Percentiles rank a stretch among this genome's conserved stretches.
Evolutionary conservation across 352 stramenopile species (phyloP).

Genomic region (Pythium phragmiticola): DNA sequence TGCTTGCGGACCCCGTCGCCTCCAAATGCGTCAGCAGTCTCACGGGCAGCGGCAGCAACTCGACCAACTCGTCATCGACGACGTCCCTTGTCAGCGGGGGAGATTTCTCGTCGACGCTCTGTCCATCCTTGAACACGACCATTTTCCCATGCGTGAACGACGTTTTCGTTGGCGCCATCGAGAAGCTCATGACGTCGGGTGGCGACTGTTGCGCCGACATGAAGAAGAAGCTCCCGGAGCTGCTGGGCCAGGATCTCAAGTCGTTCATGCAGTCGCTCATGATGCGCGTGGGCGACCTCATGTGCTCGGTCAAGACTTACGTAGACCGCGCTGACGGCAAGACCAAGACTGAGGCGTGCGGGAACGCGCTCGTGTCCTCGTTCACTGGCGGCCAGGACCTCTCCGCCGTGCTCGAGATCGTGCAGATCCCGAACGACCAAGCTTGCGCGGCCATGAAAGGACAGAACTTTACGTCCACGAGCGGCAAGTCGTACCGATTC

Average conservation of each 20-base stretch:
- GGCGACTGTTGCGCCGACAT: conserved; percentile 37
- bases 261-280: conserved; percentile 23
- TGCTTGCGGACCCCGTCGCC: conserved; percentile 27
- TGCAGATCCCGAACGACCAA: conserved; percentile 36
- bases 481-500: conserved; percentile 26
- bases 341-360: conserved; percentile 31
- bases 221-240: conserved; percentile 25
- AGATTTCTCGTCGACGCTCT: conserved; percentile 26
- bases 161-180: conserved; percentile 29
- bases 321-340: conserved; percentile 10
- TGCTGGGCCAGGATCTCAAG: conserved; percentile 30
- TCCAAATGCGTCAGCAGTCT: conserved; percentile 30
- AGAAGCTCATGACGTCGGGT: conserved; percentile 29
- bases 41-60: conserved; percentile 1
- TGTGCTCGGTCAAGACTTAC: conserved; percentile 33
- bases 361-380: conserved; percentile 17
- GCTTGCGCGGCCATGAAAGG: conserved; percentile 37
- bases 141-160: conserved; percentile 36
- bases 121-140: conserved; percentile 34
- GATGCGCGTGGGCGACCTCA: conserved; percentile 28
- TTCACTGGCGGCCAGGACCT: conserved; percentile 24
- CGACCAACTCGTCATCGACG: conserved; percentile 3
- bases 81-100: not conserved
- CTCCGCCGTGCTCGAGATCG: conserved; percentile 28
- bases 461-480: conserved; percentile 31